phyloP scores from a whole-genome alignment of 1,284 basidiomycete species.

The Ustilago lituana region DNA sequence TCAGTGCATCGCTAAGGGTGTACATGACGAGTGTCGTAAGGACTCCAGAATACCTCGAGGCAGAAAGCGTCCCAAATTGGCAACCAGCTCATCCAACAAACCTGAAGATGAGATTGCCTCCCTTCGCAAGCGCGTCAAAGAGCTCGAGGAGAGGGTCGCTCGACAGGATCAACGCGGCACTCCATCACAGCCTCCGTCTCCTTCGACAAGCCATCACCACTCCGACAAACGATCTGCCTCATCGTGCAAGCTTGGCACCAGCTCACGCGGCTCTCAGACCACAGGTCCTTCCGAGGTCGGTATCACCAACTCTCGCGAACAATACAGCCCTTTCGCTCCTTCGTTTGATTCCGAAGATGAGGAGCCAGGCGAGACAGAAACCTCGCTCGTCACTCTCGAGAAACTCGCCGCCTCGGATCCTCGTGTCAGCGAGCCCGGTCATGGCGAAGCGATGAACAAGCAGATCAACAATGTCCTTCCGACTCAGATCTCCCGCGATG shows the following conservation, averaged over 20 bases:
- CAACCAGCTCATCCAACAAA: constrained; percentile 9
- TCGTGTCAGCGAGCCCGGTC: constrained; percentile 33
- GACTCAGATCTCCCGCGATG: constrained; percentile 11
- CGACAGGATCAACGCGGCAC: background rate
- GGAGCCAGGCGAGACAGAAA: constrained; percentile 32
- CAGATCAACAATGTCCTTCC: constrained; percentile 28
- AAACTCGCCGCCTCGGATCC: constrained; percentile 46
- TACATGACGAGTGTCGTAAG: constrained; percentile 50
- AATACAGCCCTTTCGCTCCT: constrained; percentile 9
- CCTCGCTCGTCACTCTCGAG: constrained; percentile 33
- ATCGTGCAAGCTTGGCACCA: constrained; percentile 25
- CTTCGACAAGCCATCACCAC: constrained; percentile 8
- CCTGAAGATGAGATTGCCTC: constrained; percentile 28
- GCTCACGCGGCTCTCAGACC: constrained; percentile 25
- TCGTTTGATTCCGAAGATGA: constrained; percentile 37
- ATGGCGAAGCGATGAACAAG: constrained; percentile 31
- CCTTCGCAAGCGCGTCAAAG: constrained; percentile 35
- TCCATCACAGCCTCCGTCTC: constrained; percentile 9
- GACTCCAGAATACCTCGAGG: constrained; percentile 49
- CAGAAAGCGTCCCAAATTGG: constrained; percentile 40
- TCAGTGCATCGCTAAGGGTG: constrained; percentile 53
- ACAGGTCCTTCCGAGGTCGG: constrained; percentile 24
- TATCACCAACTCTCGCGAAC: constrained; percentile 11
- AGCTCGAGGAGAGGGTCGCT: constrained; percentile 28
- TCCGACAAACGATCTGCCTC: constrained; percentile 15